phyloP scores from a whole-genome alignment of 768 basidiomycete species.

The Hypholoma fasciculare region DNA sequence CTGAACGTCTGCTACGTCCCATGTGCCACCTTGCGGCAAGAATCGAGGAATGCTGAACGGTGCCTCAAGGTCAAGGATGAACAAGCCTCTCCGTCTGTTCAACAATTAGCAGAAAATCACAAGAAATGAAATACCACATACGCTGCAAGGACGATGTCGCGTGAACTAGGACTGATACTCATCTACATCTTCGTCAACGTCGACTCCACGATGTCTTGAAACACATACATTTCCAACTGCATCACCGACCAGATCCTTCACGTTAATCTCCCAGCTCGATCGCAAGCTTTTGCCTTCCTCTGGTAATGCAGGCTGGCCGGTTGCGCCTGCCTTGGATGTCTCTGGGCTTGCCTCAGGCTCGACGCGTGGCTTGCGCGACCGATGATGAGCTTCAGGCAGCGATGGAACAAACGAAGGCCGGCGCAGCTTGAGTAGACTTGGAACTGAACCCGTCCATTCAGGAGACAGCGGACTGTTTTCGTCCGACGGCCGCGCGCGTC shows the following conservation, averaged over 20 bases:
- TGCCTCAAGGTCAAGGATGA: constrained; percentile 91
- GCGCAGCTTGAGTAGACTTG: constrained; percentile 14
- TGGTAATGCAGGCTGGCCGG: constrained; percentile 27
- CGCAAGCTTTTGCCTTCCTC: constrained; percentile 65
- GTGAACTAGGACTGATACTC: constrained; percentile 86
- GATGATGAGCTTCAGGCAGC: constrained; percentile 12
- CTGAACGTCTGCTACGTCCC: constrained; percentile 93
- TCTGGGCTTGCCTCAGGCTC: constrained; percentile 12
- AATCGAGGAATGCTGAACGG: constrained; percentile 89
- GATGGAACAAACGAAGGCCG: constrained; percentile 19
- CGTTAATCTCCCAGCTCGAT: constrained; percentile 69
- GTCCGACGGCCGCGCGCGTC: constrained; percentile 18
- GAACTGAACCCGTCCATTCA: constrained; percentile 12
- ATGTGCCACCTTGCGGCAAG: constrained; percentile 93
- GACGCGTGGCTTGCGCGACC: constrained; percentile 17
- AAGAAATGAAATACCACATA: constrained; percentile 34
- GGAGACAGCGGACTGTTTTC: constrained; percentile 8
- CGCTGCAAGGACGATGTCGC: constrained; percentile 92
- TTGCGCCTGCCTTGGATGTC: constrained; percentile 1
- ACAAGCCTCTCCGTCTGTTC: constrained; percentile 79
- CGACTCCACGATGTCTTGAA: constrained; percentile 1
- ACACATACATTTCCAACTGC: constrained; percentile 78
- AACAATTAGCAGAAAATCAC: neutral
- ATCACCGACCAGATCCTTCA: constrained; percentile 78
- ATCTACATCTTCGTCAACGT: constrained; percentile 47